Conservation (phyloP, 257 asterid species). For the Henckelia pumila region DNA sequence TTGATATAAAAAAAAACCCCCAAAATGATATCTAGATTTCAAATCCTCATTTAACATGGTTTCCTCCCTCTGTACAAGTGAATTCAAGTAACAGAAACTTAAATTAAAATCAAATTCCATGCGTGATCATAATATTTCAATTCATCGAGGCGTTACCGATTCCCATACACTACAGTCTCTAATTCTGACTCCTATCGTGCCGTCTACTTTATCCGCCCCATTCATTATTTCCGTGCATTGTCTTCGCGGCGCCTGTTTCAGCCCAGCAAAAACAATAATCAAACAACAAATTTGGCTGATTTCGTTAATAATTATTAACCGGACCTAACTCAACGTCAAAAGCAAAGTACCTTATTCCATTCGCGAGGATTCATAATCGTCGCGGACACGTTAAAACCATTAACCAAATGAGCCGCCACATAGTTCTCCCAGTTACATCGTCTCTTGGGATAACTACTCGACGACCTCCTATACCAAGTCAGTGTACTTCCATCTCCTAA, state of each 20-base stretch:
- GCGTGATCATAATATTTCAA: neutral
- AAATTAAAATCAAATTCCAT: neutral
- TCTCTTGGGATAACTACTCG: neutral
- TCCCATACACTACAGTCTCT: conserved; percentile 58
- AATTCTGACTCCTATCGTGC: conserved; percentile 39
- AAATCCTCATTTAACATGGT: no score
- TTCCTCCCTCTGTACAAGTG: no score
- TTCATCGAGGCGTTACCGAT: conserved; percentile 47
- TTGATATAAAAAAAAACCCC: no score
- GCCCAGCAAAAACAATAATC: neutral
- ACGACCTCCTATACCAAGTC: conserved; percentile 41
- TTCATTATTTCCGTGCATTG: conserved; percentile 58
- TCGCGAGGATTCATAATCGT: conserved; percentile 35
- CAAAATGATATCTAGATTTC: no score
- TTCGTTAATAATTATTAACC: no score
- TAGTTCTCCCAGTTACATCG: conserved; percentile 36
- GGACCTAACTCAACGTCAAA: no score
- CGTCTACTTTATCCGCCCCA: conserved; percentile 27
- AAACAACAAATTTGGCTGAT: no score
- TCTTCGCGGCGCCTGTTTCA: conserved; percentile 62
- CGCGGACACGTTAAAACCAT: conserved; percentile 49
- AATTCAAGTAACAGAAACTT: neutral
- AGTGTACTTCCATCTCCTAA: conserved; percentile 33
- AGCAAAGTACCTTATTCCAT: conserved; percentile 80
- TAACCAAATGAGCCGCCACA: conserved; percentile 35